These are phyloP conservation scores for Scheffersomyces stambukii DNA, from an alignment of 1,139 yeast genomes.

Conservation along the genomic window DNA sequence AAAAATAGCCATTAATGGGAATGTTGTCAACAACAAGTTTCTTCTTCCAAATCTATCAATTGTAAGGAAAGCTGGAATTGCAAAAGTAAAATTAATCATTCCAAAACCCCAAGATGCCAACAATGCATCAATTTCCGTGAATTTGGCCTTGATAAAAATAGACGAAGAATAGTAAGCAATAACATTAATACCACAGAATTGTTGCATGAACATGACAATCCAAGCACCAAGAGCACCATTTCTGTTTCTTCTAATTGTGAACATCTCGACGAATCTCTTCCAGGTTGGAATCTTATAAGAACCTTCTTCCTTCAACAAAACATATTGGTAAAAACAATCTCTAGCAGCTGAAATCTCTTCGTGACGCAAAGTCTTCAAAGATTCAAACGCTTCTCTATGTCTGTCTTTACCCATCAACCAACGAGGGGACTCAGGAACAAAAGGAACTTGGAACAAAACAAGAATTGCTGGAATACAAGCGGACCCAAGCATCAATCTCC, in stretches of 20 bases:
- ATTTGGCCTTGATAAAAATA: conserved; percentile 67
- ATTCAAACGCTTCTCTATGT: conserved; percentile 52
- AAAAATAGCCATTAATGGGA: conserved; percentile 70
- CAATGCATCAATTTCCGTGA: conserved; percentile 56
- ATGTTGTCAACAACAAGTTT: conserved; percentile 61
- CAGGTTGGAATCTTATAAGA: conserved; percentile 52
- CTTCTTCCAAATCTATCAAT: conserved; percentile 81
- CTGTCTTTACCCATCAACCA: conserved; percentile 71
- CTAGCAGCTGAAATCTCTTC: conserved; percentile 65
- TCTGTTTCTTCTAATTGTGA: conserved; percentile 73
- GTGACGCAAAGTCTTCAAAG: conserved; percentile 47
- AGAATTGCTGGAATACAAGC: conserved; percentile 71
- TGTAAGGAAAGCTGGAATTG: conserved; percentile 78
- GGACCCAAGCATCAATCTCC: conserved; percentile 82
- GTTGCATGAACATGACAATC: conserved; percentile 87
- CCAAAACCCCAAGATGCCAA: conserved; percentile 88
- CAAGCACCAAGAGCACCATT: conserved; percentile 79
- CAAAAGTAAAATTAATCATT: conserved; percentile 73
- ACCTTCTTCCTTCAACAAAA: conserved; percentile 62
- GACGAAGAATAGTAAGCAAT: conserved; percentile 79
- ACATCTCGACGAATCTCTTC: conserved; percentile 50
- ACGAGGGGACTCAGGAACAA: conserved; percentile 76
- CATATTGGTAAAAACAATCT: conserved; percentile 69
- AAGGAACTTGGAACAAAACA: conserved; percentile 64
- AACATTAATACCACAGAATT: conserved; percentile 87